These are phyloP conservation scores for Conticribra weissflogii DNA, from an alignment of 108 stramenopile species.

Conservation along the genomic window DNA sequence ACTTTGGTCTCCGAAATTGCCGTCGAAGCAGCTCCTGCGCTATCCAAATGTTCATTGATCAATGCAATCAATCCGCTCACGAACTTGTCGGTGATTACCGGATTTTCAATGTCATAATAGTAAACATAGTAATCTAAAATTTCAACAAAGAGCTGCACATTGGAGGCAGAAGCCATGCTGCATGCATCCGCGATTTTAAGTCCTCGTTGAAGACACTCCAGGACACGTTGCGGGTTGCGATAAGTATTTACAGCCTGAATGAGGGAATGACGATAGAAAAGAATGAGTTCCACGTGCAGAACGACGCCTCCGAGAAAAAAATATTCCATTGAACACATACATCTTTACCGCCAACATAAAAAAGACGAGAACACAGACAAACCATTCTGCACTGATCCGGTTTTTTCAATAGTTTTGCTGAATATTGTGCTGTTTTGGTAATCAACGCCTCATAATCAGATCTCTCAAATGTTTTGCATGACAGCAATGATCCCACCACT, in stretches of 20 bases:
- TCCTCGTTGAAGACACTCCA: slow-evolving; percentile 94
- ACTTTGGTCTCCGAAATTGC: slow-evolving; percentile 59
- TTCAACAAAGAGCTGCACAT: slow-evolving; percentile 93
- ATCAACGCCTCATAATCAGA: slow-evolving; percentile 93
- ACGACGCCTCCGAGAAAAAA: background rate
- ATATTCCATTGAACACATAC: slow-evolving; percentile 8
- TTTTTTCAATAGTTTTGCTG: slow-evolving; percentile 94
- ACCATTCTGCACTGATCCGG: slow-evolving; percentile 96
- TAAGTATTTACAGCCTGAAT: slow-evolving; percentile 44
- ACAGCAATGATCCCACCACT: slow-evolving; percentile 91
- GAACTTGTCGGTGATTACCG: slow-evolving; percentile 85
- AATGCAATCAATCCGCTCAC: slow-evolving; percentile 89
- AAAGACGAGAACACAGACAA: slow-evolving; percentile 88
- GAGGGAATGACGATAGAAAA: slow-evolving; percentile 21
- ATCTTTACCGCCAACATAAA: slow-evolving; percentile 66
- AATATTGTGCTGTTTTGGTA: slow-evolving; percentile 93
- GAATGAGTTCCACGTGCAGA: slow-evolving; percentile 16
- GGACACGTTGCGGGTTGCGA: slow-evolving; percentile 88
- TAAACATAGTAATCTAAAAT: slow-evolving; percentile 95
- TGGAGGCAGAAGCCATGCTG: slow-evolving; percentile 64
- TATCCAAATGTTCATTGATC: slow-evolving; percentile 90
- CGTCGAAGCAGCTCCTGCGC: slow-evolving; percentile 41
- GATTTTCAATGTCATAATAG: slow-evolving; percentile 92
- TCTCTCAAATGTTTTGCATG: slow-evolving; percentile 67
- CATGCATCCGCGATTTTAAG: slow-evolving; percentile 92